These are phyloP conservation scores for Diaporthe helianthi DNA, from an alignment of 2,329 filamentous ascomycete species.

Conservation along the genomic window DNA sequence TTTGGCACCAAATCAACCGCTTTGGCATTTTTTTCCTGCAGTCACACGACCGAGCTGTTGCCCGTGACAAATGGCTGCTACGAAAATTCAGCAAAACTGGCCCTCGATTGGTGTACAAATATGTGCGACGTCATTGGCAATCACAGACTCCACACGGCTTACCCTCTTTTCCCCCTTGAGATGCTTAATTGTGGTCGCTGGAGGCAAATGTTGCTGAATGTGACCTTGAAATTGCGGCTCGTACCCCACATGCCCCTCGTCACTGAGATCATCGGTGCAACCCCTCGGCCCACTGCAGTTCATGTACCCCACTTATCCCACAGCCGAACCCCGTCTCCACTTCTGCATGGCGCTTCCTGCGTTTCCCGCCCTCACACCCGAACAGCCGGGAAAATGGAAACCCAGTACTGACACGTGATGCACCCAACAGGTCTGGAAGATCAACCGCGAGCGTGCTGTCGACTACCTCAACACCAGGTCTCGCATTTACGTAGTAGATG, in stretches of 20 bases:
- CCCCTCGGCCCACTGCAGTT: slow-evolving; percentile 27
- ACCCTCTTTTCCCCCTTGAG: background rate
- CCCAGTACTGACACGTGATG: slow-evolving; percentile 41
- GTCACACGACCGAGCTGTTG: slow-evolving; percentile 17
- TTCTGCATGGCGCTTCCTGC: slow-evolving; percentile 31
- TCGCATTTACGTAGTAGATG: slow-evolving; percentile 98
- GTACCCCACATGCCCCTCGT: slow-evolving; percentile 23
- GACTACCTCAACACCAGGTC: slow-evolving; percentile 99
- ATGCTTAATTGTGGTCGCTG: slow-evolving; percentile 16
- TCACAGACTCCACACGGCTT: background rate
- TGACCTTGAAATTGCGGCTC: slow-evolving; percentile 1
- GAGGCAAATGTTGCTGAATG: background rate
- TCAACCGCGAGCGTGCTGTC: slow-evolving; percentile 98
- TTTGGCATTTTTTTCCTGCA: background rate
- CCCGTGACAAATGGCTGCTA: background rate
- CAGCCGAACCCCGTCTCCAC: slow-evolving; percentile 23
- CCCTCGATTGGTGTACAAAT: slow-evolving; percentile 1
- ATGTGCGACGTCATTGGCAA: slow-evolving; percentile 35
- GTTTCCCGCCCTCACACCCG: slow-evolving; percentile 11
- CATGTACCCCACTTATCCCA: slow-evolving; percentile 32
- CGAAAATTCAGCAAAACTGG: slow-evolving; percentile 17
- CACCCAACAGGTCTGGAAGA: slow-evolving; percentile 86
- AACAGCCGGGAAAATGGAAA: background rate
- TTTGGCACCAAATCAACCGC: background rate
- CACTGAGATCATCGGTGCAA: slow-evolving; percentile 34